phyloP scores from a whole-genome alignment of 1,284 basidiomycete genomes.

The Fistulinella cinereoalba region DNA sequence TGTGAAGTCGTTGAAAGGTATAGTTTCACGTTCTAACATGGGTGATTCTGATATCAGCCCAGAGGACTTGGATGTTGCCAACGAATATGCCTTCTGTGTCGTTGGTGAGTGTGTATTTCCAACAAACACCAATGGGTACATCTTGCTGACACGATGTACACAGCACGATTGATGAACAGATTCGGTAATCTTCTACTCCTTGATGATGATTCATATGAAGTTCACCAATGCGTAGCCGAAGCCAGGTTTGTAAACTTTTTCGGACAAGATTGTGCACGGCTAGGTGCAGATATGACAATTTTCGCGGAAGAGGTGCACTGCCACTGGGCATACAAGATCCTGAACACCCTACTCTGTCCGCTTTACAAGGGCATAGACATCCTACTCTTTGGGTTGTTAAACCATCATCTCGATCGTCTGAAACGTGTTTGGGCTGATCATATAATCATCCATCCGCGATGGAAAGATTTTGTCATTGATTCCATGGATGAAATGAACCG shows the following conservation, averaged over 20 bases:
- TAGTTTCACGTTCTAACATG: conserved; percentile 1
- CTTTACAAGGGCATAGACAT: background rate
- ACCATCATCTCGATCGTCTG: conserved; percentile 15
- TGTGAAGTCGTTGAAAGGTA: conserved; percentile 2
- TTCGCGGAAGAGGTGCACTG: background rate
- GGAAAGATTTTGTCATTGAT: conserved; percentile 8
- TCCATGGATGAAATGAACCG: conserved; percentile 50
- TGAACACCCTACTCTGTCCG: conserved; percentile 10
- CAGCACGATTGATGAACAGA: conserved; percentile 15
- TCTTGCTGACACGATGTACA: background rate
- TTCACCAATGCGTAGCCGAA: conserved; percentile 6
- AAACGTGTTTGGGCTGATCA: conserved; percentile 22
- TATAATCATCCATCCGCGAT: conserved; percentile 22
- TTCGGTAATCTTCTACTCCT: background rate
- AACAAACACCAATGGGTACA: background rate
- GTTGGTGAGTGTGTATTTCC: conserved; percentile 12
- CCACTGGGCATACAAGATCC: background rate
- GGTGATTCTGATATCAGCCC: background rate
- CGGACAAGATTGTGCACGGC: conserved; percentile 4
- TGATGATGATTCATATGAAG: background rate
- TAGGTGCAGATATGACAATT: conserved; percentile 9
- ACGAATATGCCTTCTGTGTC: conserved; percentile 14
- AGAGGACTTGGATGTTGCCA: conserved; percentile 5
- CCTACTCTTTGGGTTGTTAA: conserved; percentile 14
- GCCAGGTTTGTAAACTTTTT: conserved; percentile 9